These are phyloP conservation scores for Colletotrichum spaethianum DNA, from an alignment of 2,329 filamentous ascomycete species.

Conservation along the genomic window DNA sequence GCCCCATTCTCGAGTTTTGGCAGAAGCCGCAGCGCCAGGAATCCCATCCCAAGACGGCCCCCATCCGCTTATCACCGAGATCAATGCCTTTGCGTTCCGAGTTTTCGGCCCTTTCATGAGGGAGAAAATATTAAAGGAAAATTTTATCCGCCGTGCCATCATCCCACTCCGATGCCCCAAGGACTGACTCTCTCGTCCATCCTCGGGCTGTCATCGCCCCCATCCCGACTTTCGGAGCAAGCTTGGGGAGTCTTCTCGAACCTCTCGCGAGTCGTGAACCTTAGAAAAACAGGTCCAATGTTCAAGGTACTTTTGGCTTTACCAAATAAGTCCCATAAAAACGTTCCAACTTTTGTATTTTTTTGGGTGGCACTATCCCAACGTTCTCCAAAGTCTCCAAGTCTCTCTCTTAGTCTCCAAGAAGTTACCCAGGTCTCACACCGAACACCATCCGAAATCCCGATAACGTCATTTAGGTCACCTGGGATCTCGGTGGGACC, in stretches of 20 bases:
- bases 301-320: not conserved
- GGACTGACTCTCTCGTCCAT: slow-evolving; percentile 20
- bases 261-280: slow-evolving; percentile 27
- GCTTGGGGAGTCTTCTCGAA: slow-evolving; percentile 25
- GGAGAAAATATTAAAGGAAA: not conserved
- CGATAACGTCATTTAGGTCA: slow-evolving; percentile 41
- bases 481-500: slow-evolving; percentile 40
- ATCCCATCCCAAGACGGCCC: slow-evolving; percentile 25
- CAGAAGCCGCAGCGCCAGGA: slow-evolving; percentile 11
- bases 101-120: slow-evolving; percentile 14
- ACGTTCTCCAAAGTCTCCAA: not conserved
- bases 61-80: slow-evolving; percentile 38
- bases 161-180: slow-evolving; percentile 12
- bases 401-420: too few relatives aligned
- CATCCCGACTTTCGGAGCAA: slow-evolving; percentile 38
- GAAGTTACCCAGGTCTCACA: slow-evolving; percentile 29
- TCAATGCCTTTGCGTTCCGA: slow-evolving; percentile 35
- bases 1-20: slow-evolving; percentile 10
- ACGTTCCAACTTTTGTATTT: slow-evolving; percentile 9
- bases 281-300: not conserved
- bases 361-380: not conserved
- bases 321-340: not conserved
- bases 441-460: slow-evolving; percentile 40
- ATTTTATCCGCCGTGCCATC: not conserved
- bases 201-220: slow-evolving; percentile 11